Evolutionary conservation across 2,329 filamentous ascomycete genomes (phyloP), one percentile per base, ranked within the genome.

Genomic region (Penicillium sp.): DNA sequence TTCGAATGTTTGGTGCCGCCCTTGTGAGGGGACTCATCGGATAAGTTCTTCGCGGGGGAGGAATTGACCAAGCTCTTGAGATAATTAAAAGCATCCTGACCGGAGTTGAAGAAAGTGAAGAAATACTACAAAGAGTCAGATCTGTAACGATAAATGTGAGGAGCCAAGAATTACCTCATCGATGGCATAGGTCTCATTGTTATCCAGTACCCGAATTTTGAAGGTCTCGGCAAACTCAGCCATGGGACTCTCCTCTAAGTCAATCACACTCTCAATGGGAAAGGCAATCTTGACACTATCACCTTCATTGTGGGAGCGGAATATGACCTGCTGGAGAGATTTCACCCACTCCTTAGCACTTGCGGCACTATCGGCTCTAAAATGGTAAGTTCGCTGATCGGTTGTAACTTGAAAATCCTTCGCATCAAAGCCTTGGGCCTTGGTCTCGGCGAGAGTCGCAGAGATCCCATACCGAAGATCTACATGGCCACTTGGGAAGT

Each of bases 311-410:
- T 96, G 93, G 12, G 93, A 94, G 55, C 93, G 86, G 74, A 98
- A 98, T 60, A 98, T 97, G 69, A 97, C 93, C 62, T 95, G 91
- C 73, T 97, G 94, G 28, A 99, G 82, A 57, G 91, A 88, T 78
- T 95, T 95, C 50, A 97, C 93, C 95, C 95, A 99, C 81, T 98
- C 95, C 76, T 92, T 95, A 12, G 95, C 95, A 73, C 91, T 97
- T 4, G 89, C 85, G 1, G 87, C 84, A 73, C 92, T 97, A 75
- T 99, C 95, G 40, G 94, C 95, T 72, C 88, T 88, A 81, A 98
- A 96, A 71, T 92, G 86, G 78, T 95, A 97, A 1, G 88, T 93
- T 58, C 92, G 86, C 65, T 93, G 87, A 73, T 93, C 87, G 0
- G 93, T 97, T 8, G 89, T 89, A 47, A 98, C 88, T 7, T 88